Conservation (phyloP, 441 rosid genomes). For the Raphanus hybrid region DNA sequence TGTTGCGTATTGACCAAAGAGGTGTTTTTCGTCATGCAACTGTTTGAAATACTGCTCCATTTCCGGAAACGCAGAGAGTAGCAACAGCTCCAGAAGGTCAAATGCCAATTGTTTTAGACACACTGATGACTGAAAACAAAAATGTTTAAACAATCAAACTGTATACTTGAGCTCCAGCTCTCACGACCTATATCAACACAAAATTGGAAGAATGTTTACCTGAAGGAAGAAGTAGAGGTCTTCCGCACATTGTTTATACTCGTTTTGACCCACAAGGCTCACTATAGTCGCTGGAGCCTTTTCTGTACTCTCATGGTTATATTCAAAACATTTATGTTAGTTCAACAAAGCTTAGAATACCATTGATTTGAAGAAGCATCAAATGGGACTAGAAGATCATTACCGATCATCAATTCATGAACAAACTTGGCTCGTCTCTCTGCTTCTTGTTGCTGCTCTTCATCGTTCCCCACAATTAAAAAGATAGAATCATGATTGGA, state of each 20-base stretch:
- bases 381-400: slow-evolving; percentile 8
- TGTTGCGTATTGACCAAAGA: slow-evolving; percentile 68
- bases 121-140: slow-evolving; percentile 70
- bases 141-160: slow-evolving; percentile 6
- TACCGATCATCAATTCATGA: slow-evolving; percentile 94
- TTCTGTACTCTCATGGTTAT: slow-evolving; percentile 51
- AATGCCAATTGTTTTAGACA: slow-evolving; percentile 79
- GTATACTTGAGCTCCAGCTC: background rate
- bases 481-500: too few relatives aligned
- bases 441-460: slow-evolving; percentile 69
- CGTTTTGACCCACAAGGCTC: slow-evolving; percentile 89
- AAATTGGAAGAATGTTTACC: slow-evolving; percentile 47
- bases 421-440: slow-evolving; percentile 91
- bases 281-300: slow-evolving; percentile 90
- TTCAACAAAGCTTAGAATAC: background rate
- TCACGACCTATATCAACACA: background rate
- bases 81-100: slow-evolving; percentile 84
- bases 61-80: slow-evolving; percentile 84
- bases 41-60: slow-evolving; percentile 66
- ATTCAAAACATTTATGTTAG: slow-evolving; percentile 12
- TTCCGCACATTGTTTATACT: slow-evolving; percentile 90
- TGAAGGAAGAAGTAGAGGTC: slow-evolving; percentile 97
- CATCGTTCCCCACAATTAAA: too few relatives aligned
- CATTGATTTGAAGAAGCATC: slow-evolving; percentile 6
- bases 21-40: slow-evolving; percentile 70